Base-by-base conservation (phyloP, 1,284 basidiomycete species). In the Pascua sp. region DNA sequence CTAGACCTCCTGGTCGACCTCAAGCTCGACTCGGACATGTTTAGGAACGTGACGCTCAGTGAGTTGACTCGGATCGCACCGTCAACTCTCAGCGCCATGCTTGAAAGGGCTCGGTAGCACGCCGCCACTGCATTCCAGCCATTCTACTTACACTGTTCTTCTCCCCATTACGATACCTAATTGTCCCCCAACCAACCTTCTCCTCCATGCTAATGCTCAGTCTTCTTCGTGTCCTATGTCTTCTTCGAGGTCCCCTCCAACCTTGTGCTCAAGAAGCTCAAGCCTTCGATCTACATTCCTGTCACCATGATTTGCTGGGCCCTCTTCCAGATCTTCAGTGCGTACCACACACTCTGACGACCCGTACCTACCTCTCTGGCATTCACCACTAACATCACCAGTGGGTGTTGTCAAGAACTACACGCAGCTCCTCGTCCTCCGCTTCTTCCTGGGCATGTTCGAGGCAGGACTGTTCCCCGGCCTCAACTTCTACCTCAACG, bases 181-280 rank as follows among this genome's bases (percentile, higher is more conserved):
- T 32, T 32, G 24, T 32, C 24, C 24, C 24, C 24, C 24, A 32
- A 32, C 24, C 24, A 32, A 7, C 24, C 24, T 32, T 7, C 4
- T 32, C 24, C 24, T 32, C 24, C 24, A 32, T 32, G 24, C 24
- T 44, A 15, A 32, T 32, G 24, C 24, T 16, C 61, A 70, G 67
- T 74, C 63, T 74, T 77, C 68, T 73, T 76, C 63, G 73, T 75
- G 54, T 67, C 64, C 51, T 58, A 58, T 24, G 77, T 78, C 52
- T 69, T 73, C 12, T 73, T 79, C 46, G 80, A 81, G 59, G 71
- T 80, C 12, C 76, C 76, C 0, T 73, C 70, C 46, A 76, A 81
- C 68, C 65, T 81, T 5, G 68, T 80, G 17, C 67, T 81, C 47
- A 81, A 80, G 63, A 72, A 71, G 49, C 67, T 73, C 51, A 61